These are phyloP conservation scores for Cercospora beticola DNA, from an alignment of 2,329 filamentous ascomycete species.

Conservation along the genomic window DNA sequence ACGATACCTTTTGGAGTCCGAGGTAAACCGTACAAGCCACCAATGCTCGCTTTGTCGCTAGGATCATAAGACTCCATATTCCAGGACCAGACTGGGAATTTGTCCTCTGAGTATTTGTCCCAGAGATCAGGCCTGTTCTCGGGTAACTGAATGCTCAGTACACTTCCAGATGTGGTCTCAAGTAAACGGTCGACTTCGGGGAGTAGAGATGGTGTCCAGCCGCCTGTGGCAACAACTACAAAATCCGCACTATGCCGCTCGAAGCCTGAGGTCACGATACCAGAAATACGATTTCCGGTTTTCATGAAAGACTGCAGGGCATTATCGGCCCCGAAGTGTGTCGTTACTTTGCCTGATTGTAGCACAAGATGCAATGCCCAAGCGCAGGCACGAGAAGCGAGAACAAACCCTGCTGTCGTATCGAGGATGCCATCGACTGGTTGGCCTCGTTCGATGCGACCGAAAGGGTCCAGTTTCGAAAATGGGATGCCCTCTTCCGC, in stretches of 20 bases:
- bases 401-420: slow-evolving; percentile 25
- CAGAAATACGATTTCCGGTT: slow-evolving; percentile 15
- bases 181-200: slow-evolving; percentile 37
- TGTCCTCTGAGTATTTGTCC: slow-evolving; percentile 44
- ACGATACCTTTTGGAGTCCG: slow-evolving; percentile 28
- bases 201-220: slow-evolving; percentile 46
- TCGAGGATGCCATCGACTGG: slow-evolving; percentile 23
- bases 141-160: slow-evolving; percentile 49
- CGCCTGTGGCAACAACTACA: slow-evolving; percentile 32
- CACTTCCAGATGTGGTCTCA: slow-evolving; percentile 52
- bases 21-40: slow-evolving; percentile 31
- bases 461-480: slow-evolving; percentile 25
- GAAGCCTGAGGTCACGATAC: slow-evolving; percentile 39
- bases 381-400: slow-evolving; percentile 21
- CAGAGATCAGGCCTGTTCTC: slow-evolving; percentile 40
- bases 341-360: slow-evolving; percentile 15
- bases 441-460: slow-evolving; percentile 12
- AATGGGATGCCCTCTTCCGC: slow-evolving; percentile 13
- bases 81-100: slow-evolving; percentile 49
- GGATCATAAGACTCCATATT: slow-evolving; percentile 21
- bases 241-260: slow-evolving; percentile 43
- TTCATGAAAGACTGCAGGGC: slow-evolving; percentile 18
- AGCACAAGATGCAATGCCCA: slow-evolving; percentile 23
- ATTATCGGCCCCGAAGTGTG: slow-evolving; percentile 19
- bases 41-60: slow-evolving; percentile 4